phyloP scores from a whole-genome alignment of 257 asterid genomes.

The Ilex aquifolium region DNA sequence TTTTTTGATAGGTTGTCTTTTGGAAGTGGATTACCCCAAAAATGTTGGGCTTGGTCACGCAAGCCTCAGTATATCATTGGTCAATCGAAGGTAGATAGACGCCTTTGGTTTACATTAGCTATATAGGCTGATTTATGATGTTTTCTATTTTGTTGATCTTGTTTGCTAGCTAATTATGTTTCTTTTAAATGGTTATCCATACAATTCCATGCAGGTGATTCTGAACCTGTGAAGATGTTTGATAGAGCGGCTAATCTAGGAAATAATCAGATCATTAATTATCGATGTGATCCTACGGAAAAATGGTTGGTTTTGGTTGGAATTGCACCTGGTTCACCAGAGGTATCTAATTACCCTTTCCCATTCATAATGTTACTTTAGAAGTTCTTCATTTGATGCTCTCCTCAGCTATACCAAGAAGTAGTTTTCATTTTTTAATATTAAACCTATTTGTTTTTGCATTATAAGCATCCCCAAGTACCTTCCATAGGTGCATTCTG shows the following conservation, averaged over 20 bases:
- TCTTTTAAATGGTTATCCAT: background rate
- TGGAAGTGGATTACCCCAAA: slow-evolving; percentile 98
- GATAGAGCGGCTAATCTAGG: slow-evolving; percentile 92
- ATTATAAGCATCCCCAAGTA: background rate
- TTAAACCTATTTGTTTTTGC: background rate
- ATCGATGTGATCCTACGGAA: slow-evolving; percentile 93
- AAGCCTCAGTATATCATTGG: slow-evolving; percentile 94
- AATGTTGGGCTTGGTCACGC: slow-evolving; percentile 95
- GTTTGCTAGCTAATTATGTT: background rate
- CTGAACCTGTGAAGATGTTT: slow-evolving; percentile 91
- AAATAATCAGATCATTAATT: slow-evolving; percentile 90
- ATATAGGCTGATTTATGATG: too few species aligned
- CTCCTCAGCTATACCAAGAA: background rate
- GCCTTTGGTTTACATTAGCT: too few species aligned
- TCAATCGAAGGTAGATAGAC: slow-evolving; percentile 61
- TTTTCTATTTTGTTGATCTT: too few species aligned
- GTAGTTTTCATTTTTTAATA: background rate
- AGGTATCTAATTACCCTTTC: slow-evolving; percentile 42
- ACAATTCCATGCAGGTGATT: slow-evolving; percentile 55
- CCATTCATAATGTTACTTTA: background rate
- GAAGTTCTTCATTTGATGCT: background rate
- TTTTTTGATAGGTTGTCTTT: slow-evolving; percentile 64
- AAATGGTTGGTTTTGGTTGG: slow-evolving; percentile 99
- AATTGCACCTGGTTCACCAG: slow-evolving; percentile 94
- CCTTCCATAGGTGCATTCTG: background rate